A percentile compares a stretch with the other conserved stretches of the same genome.
Conservation (phyloP, 495 filamentous ascomycete species). For the Neurospora sp. region DNA sequence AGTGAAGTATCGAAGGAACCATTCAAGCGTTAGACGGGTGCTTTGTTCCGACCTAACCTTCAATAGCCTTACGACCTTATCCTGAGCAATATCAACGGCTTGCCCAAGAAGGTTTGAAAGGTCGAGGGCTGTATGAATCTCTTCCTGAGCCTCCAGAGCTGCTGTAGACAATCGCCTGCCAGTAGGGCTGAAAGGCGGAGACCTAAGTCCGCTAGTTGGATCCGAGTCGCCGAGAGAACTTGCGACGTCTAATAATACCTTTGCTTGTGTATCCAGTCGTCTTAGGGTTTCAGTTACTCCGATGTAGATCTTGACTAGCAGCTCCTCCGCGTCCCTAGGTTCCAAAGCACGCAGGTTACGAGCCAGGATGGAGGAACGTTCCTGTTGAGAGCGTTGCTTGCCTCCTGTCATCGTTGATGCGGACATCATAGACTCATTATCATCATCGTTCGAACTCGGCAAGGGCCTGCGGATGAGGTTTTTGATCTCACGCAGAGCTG, state of each 20-base stretch:
- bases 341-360: conserved; percentile 83
- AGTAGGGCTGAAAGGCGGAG: conserved; percentile 39
- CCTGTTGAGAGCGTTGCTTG: conserved; percentile 62
- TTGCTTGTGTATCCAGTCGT: conserved; percentile 79
- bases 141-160: conserved; percentile 52
- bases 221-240: conserved; percentile 51
- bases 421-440: conserved; percentile 83
- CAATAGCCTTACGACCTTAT: conserved; percentile 83
- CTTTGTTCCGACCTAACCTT: conserved; percentile 84
- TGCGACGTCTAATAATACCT: conserved; percentile 90
- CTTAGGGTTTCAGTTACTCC: conserved; percentile 78
- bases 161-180: conserved; percentile 13
- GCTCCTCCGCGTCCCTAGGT: conserved; percentile 72
- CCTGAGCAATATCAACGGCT: conserved; percentile 85
- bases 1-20: conserved; percentile 85
- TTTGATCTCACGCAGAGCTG: conserved; percentile 77
- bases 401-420: conserved; percentile 66
- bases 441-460: conserved; percentile 86
- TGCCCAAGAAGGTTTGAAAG: conserved; percentile 91
- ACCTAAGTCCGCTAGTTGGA: conserved; percentile 26
- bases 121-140: conserved; percentile 75
- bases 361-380: conserved; percentile 83
- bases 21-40: conserved; percentile 55
- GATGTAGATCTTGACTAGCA: conserved; percentile 74
- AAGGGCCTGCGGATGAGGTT: conserved; percentile 74